A percentile compares a stretch with the other conserved stretches of the same genome.
Conservation (phyloP, 164 flowering plant genomes). For the Taxillus chinensis region DNA sequence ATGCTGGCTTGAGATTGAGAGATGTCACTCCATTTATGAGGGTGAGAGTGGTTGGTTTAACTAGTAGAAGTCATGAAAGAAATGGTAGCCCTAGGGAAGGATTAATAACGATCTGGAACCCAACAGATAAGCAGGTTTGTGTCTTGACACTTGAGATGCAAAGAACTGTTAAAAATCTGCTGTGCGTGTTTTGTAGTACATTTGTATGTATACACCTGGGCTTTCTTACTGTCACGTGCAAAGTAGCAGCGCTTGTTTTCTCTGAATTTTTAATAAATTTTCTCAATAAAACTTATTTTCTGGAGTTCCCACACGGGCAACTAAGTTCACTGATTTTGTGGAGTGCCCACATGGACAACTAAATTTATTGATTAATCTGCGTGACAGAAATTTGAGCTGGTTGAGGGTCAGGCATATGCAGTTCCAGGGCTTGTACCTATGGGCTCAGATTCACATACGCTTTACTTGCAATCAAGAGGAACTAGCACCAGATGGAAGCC, state of each 20-base stretch:
- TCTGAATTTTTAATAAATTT: too few relatives aligned
- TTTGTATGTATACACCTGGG: too few relatives aligned
- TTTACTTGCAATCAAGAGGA: constrained; percentile 74
- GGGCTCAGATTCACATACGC: constrained; percentile 40
- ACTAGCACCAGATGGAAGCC: constrained; percentile 52
- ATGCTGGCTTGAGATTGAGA: constrained; percentile 59
- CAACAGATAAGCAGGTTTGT: constrained; percentile 77
- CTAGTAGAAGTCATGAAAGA: constrained; percentile 19
- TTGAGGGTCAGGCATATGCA: constrained; percentile 72
- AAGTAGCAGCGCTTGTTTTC: too few relatives aligned
- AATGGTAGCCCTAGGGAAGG: constrained; percentile 34
- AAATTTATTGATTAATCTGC: not conserved
- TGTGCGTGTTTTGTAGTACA: too few relatives aligned
- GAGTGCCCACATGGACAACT: too few relatives aligned
- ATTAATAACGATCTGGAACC: constrained; percentile 75
- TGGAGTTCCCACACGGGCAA: too few relatives aligned
- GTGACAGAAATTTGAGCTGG: constrained; percentile 52
- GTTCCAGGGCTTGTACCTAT: constrained; percentile 57
- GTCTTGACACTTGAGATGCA: not conserved
- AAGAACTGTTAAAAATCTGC: not conserved
- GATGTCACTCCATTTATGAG: constrained; percentile 81
- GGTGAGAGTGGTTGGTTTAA: constrained; percentile 69
- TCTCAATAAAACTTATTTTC: too few relatives aligned
- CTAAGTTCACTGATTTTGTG: too few relatives aligned
- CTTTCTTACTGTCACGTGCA: too few relatives aligned